Conservation (phyloP, 305 asterid species). For the Petunia hybrid region DNA sequence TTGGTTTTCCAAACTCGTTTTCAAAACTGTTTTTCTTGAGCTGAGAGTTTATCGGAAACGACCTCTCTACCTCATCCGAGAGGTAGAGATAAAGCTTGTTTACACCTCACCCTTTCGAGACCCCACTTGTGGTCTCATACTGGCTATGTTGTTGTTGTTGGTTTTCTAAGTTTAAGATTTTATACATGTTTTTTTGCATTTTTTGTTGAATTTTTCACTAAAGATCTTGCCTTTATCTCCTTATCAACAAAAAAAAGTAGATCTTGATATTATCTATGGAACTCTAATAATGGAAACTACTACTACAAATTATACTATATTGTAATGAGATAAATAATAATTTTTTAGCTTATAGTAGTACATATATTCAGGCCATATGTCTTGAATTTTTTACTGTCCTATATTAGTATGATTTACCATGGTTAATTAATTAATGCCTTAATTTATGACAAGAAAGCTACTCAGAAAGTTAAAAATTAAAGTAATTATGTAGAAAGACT, state of each 20-base stretch:
- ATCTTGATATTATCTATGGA: background rate
- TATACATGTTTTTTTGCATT: background rate
- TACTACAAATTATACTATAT: background rate
- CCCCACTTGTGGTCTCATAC: too few species aligned
- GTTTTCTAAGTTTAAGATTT: background rate
- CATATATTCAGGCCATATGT: too few species aligned
- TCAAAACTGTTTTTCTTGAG: too few species aligned
- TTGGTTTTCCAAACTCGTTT: too few species aligned
- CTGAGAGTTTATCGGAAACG: too few species aligned
- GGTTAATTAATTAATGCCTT: background rate
- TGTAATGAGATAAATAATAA: background rate
- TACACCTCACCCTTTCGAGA: too few species aligned
- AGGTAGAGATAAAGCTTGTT: too few species aligned
- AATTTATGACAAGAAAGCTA: background rate
- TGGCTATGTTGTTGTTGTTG: background rate
- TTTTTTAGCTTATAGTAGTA: too few species aligned
- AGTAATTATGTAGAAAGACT: background rate
- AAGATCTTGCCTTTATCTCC: background rate
- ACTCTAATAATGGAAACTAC: background rate
- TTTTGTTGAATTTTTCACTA: background rate
- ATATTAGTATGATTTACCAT: too few species aligned
- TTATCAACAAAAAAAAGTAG: too few species aligned
- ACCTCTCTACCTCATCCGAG: too few species aligned
- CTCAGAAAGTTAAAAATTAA: background rate
- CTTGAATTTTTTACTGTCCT: too few species aligned